These are phyloP conservation scores for Trifolium repens DNA, from an alignment of 306 rosid species.

Conservation along the genomic window DNA sequence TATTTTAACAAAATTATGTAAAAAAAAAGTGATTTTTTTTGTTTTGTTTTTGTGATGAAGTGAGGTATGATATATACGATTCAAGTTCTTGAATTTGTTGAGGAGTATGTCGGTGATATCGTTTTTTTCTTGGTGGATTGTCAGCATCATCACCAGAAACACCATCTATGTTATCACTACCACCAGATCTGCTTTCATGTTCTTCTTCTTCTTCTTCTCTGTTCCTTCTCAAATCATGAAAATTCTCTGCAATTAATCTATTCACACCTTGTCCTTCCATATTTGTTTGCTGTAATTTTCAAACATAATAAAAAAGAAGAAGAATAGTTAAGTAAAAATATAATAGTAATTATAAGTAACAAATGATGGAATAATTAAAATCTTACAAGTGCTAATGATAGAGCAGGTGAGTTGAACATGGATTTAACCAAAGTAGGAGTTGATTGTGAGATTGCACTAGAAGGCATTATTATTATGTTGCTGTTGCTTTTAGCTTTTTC, in stretches of 20 bases:
- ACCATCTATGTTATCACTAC: slow-evolving; percentile 84
- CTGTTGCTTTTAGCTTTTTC: slow-evolving; percentile 51
- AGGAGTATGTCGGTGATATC: slow-evolving; percentile 93
- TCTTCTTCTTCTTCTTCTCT: slow-evolving; percentile 88
- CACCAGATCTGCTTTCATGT: slow-evolving; percentile 90
- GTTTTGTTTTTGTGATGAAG: neutral
- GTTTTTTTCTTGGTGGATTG: slow-evolving; percentile 77
- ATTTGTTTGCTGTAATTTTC: slow-evolving; percentile 56
- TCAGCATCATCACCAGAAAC: slow-evolving; percentile 85
- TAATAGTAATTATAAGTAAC: neutral
- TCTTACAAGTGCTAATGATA: slow-evolving; percentile 85
- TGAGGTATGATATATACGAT: slow-evolving; percentile 60
- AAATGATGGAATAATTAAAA: neutral
- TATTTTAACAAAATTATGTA: neutral
- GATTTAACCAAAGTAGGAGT: slow-evolving; percentile 77
- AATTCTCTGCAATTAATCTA: slow-evolving; percentile 58
- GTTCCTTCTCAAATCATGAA: slow-evolving; percentile 61
- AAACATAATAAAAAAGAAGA: neutral
- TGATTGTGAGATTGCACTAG: slow-evolving; percentile 71
- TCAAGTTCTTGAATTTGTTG: slow-evolving; percentile 94
- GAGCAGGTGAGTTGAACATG: slow-evolving; percentile 88
- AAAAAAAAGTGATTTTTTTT: neutral
- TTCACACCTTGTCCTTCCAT: slow-evolving; percentile 74
- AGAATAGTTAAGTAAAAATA: neutral
- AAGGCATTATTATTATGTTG: slow-evolving; percentile 61